Evolutionary conservation across 2,329 filamentous ascomycete species (phyloP), one percentile per base, ranked within the genome.

Genomic region (Fusarium verrucosum): DNA sequence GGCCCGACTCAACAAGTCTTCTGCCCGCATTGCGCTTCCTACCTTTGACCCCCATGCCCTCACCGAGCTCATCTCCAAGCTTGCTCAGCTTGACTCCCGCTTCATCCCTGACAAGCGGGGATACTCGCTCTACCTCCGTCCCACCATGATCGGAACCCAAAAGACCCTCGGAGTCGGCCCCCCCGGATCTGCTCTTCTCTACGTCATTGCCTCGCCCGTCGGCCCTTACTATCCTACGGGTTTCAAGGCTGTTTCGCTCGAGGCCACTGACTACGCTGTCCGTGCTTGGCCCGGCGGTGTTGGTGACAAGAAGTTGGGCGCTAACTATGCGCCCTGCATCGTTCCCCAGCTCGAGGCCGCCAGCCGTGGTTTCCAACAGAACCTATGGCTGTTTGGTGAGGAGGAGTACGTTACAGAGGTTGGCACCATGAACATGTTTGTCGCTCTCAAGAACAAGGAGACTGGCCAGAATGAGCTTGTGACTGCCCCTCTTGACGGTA

Each of bases 301-400:
- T 28, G 95, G 95, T 72, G 93, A 98, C 83, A 96, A 95, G 87
- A 99, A 99, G 83, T 88, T 99, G 30, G 95, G 95, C 62, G 95
- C 94, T 74, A 99, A 99, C 86, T 99, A 99, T 78, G 95, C 95
- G n/a, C 95, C 95, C 7, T 98, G 95, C 82, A 94, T 99, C 73
- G 83, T 98, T n/a, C 95, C 95, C 17, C 95, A 99, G 81, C 87
- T 95, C 72, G 87, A 97, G 79, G 95, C 95, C 37, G 92, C 93
- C 41, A 91, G 89, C 77, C 88, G 93, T 54, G 95, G 95, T 20
- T 97, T 94, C 85, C 94, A 98, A 81, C 95, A 99, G 83, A 99
- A 98, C 80, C 85, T 99, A 50, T 99, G 95, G 95, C 82, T 99
- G 28, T 99, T 98, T 75, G 94, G 94, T 38, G 89, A 96, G 74